Base-by-base conservation (phyloP, 2,329 filamentous ascomycete species). In the Thelonectria olida region DNA sequence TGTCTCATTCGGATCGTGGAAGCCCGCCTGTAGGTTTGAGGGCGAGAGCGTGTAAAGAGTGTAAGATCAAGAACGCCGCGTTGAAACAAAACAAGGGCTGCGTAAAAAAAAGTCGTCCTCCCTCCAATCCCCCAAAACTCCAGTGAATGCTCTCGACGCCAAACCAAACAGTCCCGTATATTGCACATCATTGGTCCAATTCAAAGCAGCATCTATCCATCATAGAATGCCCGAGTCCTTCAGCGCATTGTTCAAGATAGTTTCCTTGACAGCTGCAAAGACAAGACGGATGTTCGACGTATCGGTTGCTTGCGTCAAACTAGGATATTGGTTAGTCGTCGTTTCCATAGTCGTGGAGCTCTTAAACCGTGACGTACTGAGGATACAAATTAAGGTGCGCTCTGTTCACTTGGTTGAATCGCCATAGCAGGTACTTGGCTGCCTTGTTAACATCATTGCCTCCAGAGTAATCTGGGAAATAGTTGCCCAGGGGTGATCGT, bases 371-470 rank as follows among this genome's bases (percentile, higher is more conserved):
- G 19, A 61, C 93, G 80, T 87, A 97, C 96, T 99, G 96, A 75
- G 96, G 96, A 78, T 98, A 99, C 55, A 99, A 84, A 74, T 98
- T 98, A 44, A 99, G 84, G 78, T 98, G 95, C 50, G 94, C 95
- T 61, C 96, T 85, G 75, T 99, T 99, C 66, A 99, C 96, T 80
- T 99, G 96, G 72, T 98, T 99, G 78, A 99, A 99, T 73, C 96
- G 89, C 96, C 96, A 99, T 8, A 99, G 84, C 27, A 99, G 84
- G 74, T 99, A 99, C 78, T 99, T 99, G 56, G 96, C 96, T 5
- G 96, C 96, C 76, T 97, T 93, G 78, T 98, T 98, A 73, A 98
- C 94, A 78, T 99, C 96, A 76, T 97, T 96, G 50, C 96, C 96
- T 27, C 96, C 96, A 0, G 94, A 97, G 76, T 99, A 99, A 77